Evolutionary conservation across 371 early-diverging fungal species (phyloP), one percentile per base, ranked within the genome.

Genomic region (Massospora cicadina): DNA sequence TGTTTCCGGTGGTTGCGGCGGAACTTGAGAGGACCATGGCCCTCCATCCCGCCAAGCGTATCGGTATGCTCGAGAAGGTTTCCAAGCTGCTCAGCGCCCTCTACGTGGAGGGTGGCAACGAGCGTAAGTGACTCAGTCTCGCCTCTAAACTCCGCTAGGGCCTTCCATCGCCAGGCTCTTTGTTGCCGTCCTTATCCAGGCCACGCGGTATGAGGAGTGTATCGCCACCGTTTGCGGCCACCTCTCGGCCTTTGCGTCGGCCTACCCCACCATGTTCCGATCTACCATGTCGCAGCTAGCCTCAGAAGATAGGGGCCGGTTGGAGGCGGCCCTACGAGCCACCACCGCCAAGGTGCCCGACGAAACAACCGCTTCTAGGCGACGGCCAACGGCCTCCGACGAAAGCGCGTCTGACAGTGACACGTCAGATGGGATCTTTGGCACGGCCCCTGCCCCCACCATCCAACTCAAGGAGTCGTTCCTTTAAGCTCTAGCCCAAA

Each of bases 391-490:
- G 10, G 28, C 23, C 3, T 27, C 57, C 23, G 26, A 21, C 3
- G 60, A 60, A 60, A 17, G 28, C 12, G 58, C 24, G 58, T 58
- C 28, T 23, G 58, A 23, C 2, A 61, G 13, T 61, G n/a, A 23
- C 43, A 61, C 10, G 13, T 43, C 27, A n/a, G 62, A 62, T 2
- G 63, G 28, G 17, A 60, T 24, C 25, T 24, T 54, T 2, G 13
- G 5, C 3, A 17, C 53, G 3, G 13, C 33, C 27, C 26, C 63
- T 25, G 55, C 23, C 7, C 63, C 63, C 23, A 63, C 63, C 27
- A 63, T 63, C 54, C 63, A 63, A 30, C 33, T 63, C 2, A 63
- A 63, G 55, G 55, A 43, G 29, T 63, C 63, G 2, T 63, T 63
- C 29, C 28, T 63, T 2, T 63, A 63, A 58, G n/a, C n/a, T n/a